Conservation (phyloP, 2,329 filamentous ascomycete species). For the Monosporascus sp. region DNA sequence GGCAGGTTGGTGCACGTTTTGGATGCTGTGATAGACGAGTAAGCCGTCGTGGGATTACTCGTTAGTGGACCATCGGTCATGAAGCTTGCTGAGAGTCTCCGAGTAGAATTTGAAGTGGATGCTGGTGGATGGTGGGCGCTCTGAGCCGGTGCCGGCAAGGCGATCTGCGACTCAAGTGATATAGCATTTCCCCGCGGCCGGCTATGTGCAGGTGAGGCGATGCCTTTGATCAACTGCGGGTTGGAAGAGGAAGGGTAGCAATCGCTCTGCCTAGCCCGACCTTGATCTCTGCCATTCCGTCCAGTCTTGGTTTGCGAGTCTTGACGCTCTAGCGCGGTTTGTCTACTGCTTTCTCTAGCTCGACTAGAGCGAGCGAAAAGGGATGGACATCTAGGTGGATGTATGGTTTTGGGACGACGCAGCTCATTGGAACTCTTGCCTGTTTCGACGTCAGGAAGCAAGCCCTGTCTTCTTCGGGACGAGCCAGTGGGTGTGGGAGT, state of each 20-base stretch:
- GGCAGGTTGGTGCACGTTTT: slow-evolving; percentile 1
- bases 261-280: background rate
- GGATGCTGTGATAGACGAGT: slow-evolving; percentile 14
- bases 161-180: background rate
- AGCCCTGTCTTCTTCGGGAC: too few relatives aligned
- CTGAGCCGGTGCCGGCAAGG: slow-evolving; percentile 7
- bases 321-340: background rate
- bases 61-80: slow-evolving; percentile 11
- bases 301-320: background rate
- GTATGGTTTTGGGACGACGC: too few relatives aligned
- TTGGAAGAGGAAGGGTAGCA: background rate
- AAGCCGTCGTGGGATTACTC: slow-evolving; percentile 16
- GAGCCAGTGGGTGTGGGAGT: background rate
- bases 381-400: too few relatives aligned
- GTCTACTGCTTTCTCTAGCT: background rate
- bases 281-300: background rate
- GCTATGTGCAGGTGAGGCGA: background rate
- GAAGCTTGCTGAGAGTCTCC: slow-evolving; percentile 19
- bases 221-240: background rate
- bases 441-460: too few relatives aligned
- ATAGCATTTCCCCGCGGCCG: background rate
- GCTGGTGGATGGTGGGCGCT: slow-evolving; percentile 1
- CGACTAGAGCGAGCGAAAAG: background rate
- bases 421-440: too few relatives aligned
- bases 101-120: slow-evolving; percentile 9